A percentile compares a stretch with the other conserved stretches of the same genome.
These are phyloP conservation scores for Trematosphaeria pertusa DNA, from an alignment of 2,329 filamentous ascomycete species.

Conservation along the genomic window DNA sequence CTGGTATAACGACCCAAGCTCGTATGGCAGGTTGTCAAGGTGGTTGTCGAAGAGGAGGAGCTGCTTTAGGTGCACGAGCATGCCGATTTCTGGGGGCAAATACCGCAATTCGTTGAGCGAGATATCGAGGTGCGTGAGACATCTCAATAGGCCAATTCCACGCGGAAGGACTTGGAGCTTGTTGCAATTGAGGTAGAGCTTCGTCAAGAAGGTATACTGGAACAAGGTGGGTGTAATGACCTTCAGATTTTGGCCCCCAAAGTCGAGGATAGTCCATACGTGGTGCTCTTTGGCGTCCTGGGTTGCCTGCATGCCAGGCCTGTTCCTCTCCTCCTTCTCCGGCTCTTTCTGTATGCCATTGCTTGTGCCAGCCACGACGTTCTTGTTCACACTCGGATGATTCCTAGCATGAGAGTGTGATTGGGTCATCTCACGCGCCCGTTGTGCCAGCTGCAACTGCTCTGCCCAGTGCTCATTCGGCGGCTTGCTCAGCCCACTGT, in stretches of 20 bases:
- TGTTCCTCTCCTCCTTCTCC: conserved; percentile 66
- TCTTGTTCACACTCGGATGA: conserved; percentile 74
- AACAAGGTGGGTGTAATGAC: conserved; percentile 83
- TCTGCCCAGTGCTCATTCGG: conserved; percentile 81
- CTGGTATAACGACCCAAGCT: conserved; percentile 87
- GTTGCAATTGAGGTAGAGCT: conserved; percentile 94
- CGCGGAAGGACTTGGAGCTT: conserved; percentile 81
- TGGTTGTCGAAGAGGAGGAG: conserved; percentile 90
- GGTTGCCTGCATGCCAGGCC: conserved; percentile 66
- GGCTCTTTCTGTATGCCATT: conserved; percentile 58
- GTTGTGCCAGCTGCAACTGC: conserved; percentile 81
- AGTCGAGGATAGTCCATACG: conserved; percentile 91
- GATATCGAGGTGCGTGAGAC: conserved; percentile 82
- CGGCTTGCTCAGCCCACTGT: conserved; percentile 64
- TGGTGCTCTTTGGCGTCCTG: conserved; percentile 60
- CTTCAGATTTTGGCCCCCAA: conserved; percentile 93
- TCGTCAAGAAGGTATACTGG: conserved; percentile 84
- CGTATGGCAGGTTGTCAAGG: conserved; percentile 79
- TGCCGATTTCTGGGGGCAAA: conserved; percentile 89
- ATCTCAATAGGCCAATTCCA: conserved; percentile 81
- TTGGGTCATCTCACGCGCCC: conserved; percentile 72
- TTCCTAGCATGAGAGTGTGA: conserved; percentile 77
- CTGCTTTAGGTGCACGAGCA: conserved; percentile 91
- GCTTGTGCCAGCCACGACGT: conserved; percentile 62
- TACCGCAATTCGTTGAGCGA: conserved; percentile 86